These are phyloP conservation scores for Hanseniaspora opuntiae DNA, from an alignment of 805 yeast species.

Conservation along the genomic window DNA sequence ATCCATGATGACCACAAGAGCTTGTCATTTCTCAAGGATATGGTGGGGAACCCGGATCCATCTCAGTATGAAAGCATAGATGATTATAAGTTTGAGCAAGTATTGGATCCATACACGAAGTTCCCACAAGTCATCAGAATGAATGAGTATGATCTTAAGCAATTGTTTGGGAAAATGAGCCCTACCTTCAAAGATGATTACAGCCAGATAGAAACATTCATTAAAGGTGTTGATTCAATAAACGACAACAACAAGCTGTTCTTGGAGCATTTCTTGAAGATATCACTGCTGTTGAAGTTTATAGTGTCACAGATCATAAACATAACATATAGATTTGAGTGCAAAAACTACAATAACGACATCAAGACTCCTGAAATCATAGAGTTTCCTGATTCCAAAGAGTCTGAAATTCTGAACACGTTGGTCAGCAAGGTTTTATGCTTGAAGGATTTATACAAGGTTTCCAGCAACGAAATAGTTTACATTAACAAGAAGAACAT, in stretches of 20 bases:
- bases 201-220: not conserved
- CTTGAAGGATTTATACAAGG: not conserved
- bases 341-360: not conserved
- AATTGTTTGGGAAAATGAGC: not conserved
- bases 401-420: not conserved
- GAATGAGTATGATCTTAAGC: conserved; percentile 6
- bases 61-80: not conserved
- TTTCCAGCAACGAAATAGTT: not conserved
- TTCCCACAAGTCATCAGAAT: conserved; percentile 1
- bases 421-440: not conserved
- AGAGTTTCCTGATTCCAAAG: conserved; percentile 2
- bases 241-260: not conserved
- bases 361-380: not conserved
- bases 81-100: not conserved
- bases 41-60: not conserved
- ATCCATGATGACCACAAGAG: not conserved
- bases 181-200: not conserved
- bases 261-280: conserved; percentile 2
- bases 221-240: not conserved
- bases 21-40: not conserved
- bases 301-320: conserved; percentile 4
- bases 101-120: conserved; percentile 1
- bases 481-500: not conserved
- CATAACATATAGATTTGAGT: not conserved
- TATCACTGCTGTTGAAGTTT: conserved; percentile 4